A percentile compares a stretch with the other conserved stretches of the same genome.
These are phyloP conservation scores for Zizania palustris DNA, from an alignment of 202 grass and related monocot species.

Conservation along the genomic window DNA sequence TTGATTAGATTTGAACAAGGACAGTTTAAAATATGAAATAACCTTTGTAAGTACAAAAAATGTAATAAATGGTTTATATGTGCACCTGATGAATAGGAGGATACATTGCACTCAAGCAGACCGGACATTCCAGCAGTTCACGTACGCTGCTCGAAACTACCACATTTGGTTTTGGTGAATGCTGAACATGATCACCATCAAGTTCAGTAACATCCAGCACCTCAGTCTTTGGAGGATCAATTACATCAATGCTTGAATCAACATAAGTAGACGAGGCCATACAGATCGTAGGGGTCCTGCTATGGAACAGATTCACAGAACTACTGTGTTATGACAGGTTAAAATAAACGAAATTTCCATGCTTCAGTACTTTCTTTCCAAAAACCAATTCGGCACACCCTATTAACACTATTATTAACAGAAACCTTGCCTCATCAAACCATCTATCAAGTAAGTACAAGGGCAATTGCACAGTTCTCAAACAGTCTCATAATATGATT, in stretches of 20 bases:
- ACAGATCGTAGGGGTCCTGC: slow-evolving; percentile 37
- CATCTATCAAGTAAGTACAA: background rate
- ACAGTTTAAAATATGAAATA: background rate
- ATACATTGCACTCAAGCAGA: slow-evolving; percentile 97
- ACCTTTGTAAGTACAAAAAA: background rate
- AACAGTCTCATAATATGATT: slow-evolving; percentile 14
- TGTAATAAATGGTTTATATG: slow-evolving; percentile 10
- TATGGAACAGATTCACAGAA: slow-evolving; percentile 3
- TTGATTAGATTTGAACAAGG: background rate
- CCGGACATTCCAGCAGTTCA: slow-evolving; percentile 92
- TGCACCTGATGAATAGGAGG: slow-evolving; percentile 96
- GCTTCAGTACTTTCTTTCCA: slow-evolving; percentile 3
- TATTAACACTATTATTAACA: slow-evolving; percentile 17
- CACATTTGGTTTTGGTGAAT: slow-evolving; percentile 85
- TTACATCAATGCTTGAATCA: slow-evolving; percentile 67
- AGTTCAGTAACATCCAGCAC: slow-evolving; percentile 74
- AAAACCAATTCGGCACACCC: slow-evolving; percentile 1
- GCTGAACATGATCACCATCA: slow-evolving; percentile 50
- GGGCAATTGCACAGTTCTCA: slow-evolving; percentile 10
- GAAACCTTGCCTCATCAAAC: background rate
- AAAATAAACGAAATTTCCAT: background rate
- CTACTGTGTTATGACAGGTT: background rate
- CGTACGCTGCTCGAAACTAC: slow-evolving; percentile 77
- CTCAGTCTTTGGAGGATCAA: slow-evolving; percentile 81
- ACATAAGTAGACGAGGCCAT: slow-evolving; percentile 72